Evolutionary conservation across 805 yeast genomes (phyloP).

Genomic region (Cyberlindnera misumaiensis): DNA sequence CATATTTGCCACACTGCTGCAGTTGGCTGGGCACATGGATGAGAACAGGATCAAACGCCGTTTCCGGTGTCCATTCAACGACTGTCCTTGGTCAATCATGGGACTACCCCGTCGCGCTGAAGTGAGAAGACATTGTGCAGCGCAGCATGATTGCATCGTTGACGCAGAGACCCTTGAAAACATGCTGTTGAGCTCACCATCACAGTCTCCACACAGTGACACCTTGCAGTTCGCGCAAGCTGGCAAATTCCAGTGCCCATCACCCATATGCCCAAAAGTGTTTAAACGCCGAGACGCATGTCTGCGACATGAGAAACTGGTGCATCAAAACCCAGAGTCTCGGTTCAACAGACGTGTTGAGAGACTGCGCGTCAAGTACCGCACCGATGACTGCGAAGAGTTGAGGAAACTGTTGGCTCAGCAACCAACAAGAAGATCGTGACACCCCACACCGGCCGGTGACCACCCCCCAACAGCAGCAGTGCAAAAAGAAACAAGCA

Average conservation of each 20-base stretch:
- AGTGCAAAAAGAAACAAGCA: no score
- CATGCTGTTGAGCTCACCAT: not conserved
- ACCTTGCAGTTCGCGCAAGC: not conserved
- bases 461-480: no score
- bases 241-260: slow-evolving; percentile 21
- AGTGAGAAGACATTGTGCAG: slow-evolving; percentile 41
- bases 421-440: slow-evolving; percentile 2
- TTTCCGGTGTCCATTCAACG: slow-evolving; percentile 37
- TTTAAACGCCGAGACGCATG: slow-evolving; percentile 50
- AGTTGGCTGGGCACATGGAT: slow-evolving; percentile 39
- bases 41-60: slow-evolving; percentile 30
- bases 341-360: slow-evolving; percentile 32
- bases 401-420: slow-evolving; percentile 1
- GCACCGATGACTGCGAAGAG: slow-evolving; percentile 4
- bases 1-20: slow-evolving; percentile 31
- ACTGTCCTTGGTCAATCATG: slow-evolving; percentile 42
- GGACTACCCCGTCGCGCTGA: slow-evolving; percentile 45
- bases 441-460: no score
- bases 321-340: slow-evolving; percentile 36
- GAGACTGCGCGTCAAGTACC: slow-evolving; percentile 4
- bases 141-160: slow-evolving; percentile 31
- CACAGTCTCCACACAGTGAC: not conserved
- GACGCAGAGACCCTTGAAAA: not conserved
- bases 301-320: slow-evolving; percentile 45
- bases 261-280: slow-evolving; percentile 35